These are phyloP conservation scores for Clonostachys byssicola DNA, from an alignment of 2,329 filamentous ascomycete genomes.

Conservation along the genomic window DNA sequence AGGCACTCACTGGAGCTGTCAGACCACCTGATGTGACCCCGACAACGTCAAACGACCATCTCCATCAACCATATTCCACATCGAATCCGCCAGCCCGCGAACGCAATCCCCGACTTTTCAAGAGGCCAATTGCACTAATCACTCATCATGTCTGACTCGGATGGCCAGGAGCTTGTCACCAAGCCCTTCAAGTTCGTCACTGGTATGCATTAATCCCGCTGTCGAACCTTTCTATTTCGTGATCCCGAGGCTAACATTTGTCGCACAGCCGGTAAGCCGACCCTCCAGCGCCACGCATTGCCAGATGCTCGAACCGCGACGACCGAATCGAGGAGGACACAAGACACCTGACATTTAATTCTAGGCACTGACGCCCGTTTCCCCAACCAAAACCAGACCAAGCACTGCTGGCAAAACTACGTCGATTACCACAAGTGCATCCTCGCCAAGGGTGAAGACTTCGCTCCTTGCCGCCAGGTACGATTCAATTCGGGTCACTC, in stretches of 20 bases:
- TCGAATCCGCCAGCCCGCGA: background rate
- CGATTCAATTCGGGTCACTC: conserved; percentile 2
- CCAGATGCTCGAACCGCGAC: conserved; percentile 7
- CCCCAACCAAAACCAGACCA: conserved; percentile 96
- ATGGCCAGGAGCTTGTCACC: conserved; percentile 72
- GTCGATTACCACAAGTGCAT: conserved; percentile 99
- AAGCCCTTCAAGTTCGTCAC: conserved; percentile 99
- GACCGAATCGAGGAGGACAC: conserved; percentile 1
- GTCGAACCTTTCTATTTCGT: conserved; percentile 15
- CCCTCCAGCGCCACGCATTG: conserved; percentile 10
- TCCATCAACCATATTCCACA: background rate
- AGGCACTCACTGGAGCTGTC: conserved; percentile 24
- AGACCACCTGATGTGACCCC: conserved; percentile 34
- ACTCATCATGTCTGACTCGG: conserved; percentile 83
- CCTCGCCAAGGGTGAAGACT: conserved; percentile 96
- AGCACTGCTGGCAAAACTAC: conserved; percentile 99
- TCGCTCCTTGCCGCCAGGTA: conserved; percentile 96
- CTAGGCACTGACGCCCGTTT: conserved; percentile 98
- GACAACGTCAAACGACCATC: background rate
- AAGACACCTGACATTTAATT: conserved; percentile 2
- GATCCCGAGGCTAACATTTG: conserved; percentile 34
- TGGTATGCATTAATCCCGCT: conserved; percentile 61
- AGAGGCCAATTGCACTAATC: conserved; percentile 12
- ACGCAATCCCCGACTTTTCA: background rate
- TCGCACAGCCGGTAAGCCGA: conserved; percentile 36